These are phyloP conservation scores for Leishmania arabica DNA, from an alignment of 208 protist species.

Conservation along the genomic window DNA sequence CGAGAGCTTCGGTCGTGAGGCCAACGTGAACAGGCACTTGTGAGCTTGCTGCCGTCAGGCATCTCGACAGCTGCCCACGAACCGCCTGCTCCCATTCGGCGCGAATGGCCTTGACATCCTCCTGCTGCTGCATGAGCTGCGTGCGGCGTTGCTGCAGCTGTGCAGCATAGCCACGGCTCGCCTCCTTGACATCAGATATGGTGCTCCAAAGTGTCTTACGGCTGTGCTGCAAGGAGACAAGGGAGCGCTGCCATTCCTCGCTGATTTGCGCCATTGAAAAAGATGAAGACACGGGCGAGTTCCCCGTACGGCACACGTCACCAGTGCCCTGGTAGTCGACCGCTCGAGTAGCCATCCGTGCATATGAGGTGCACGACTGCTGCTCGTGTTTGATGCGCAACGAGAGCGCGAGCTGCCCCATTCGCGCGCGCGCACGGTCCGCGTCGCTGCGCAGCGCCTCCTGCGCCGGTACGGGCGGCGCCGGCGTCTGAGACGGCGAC, in stretches of 20 bases:
- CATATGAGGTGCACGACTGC: not conserved
- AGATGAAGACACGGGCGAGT: not conserved
- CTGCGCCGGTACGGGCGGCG: not conserved
- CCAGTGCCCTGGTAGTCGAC: not conserved
- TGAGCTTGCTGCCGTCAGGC: constrained; percentile 12
- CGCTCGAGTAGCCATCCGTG: not conserved
- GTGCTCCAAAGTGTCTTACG: constrained; percentile 10
- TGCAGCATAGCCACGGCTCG: not conserved
- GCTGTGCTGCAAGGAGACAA: constrained; percentile 19
- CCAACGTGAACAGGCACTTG: constrained; percentile 2
- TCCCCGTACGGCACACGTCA: not conserved
- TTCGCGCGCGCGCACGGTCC: constrained; percentile 5
- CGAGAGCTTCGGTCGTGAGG: constrained; percentile 13
- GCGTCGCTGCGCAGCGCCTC: constrained; percentile 3
- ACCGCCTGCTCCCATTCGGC: constrained; percentile 19
- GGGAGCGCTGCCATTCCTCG: constrained; percentile 5
- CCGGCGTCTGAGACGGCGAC: not conserved
- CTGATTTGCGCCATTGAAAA: not conserved
- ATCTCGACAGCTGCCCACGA: constrained; percentile 21
- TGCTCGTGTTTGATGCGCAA: constrained; percentile 13
- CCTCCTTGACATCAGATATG: constrained; percentile 17
- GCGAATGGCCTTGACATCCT: constrained; percentile 2
- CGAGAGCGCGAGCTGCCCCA: constrained; percentile 5
- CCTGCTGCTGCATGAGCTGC: constrained; percentile 8
- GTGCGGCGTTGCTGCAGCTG: constrained; percentile 16